Percentiles rank a stretch among this genome's conserved stretches.
phyloP scores from a whole-genome alignment of 2,329 filamentous ascomycete genomes.

The Metarhizium brunneum region DNA sequence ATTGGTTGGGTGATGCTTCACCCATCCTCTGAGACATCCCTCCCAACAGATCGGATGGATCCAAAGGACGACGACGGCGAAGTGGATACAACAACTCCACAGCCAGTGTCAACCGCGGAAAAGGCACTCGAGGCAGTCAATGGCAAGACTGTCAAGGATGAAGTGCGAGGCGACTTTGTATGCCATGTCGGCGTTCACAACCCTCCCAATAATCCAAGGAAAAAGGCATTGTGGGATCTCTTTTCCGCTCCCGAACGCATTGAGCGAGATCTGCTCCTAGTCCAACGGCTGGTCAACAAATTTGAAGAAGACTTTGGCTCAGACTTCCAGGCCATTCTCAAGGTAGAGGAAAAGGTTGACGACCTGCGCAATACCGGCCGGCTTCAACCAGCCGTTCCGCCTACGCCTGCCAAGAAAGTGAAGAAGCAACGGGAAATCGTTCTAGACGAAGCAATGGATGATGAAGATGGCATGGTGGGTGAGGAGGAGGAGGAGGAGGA shows the following conservation, averaged over 20 bases:
- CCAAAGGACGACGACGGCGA: conserved; percentile 60
- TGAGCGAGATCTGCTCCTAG: conserved; percentile 78
- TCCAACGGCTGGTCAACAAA: conserved; percentile 71
- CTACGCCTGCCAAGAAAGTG: conserved; percentile 45
- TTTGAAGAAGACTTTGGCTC: conserved; percentile 77
- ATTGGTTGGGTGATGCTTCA: conserved; percentile 99
- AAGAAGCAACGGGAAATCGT: conserved; percentile 52
- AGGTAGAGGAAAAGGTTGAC: conserved; percentile 81
- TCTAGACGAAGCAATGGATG: conserved; percentile 54
- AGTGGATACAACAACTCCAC: conserved; percentile 44
- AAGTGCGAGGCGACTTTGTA: conserved; percentile 88
- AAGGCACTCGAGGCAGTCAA: conserved; percentile 92
- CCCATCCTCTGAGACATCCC: conserved; percentile 58
- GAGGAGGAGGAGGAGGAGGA: conserved; percentile 81
- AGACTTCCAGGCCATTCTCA: conserved; percentile 65
- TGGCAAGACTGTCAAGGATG: conserved; percentile 93
- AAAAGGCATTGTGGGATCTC: conserved; percentile 94
- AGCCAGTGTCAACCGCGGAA: conserved; percentile 56
- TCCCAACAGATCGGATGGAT: conserved; percentile 62
- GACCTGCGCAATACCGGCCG: conserved; percentile 67
- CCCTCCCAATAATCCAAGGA: conserved; percentile 73
- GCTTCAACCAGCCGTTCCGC: conserved; percentile 56
- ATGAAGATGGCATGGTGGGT: conserved; percentile 50
- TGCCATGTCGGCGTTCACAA: conserved; percentile 96
- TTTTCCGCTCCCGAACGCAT: conserved; percentile 93